Evolutionary conservation across 129 eudicot genomes (phyloP), one percentile per base, ranked within the genome.

Genomic region (Escallonia herrerae): DNA sequence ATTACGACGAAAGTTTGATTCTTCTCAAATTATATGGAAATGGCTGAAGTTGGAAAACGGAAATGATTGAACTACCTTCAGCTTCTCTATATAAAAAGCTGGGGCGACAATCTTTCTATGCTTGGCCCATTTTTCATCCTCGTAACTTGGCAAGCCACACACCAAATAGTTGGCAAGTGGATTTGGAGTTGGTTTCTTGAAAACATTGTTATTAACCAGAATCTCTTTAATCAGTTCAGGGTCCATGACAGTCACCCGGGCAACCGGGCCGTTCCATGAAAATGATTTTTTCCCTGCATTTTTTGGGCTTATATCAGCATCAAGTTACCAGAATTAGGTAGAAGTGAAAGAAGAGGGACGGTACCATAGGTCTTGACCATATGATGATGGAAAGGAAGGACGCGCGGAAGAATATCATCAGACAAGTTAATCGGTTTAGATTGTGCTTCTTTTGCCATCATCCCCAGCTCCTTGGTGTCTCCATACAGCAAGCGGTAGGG

Each of bases 81-180:
- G 56, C 64, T 80, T 87, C 15, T 84, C 87, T 43, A 73, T 64
- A 56, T 80, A 70, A 66, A 88, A 79, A 48, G 93, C 93, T 2
- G 96, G 96, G 60, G 81, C 82, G 47, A 88, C 41, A 65, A 88
- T 76, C 68, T 76, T 84, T 47, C 96, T 83, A 66, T 85, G 96
- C 40, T 82, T 84, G 50, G 77, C 84, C 96, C 96, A 88, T 70
- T 88, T 88, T 61, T 84, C 79, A 69, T 64, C 93, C 58, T 85
- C 96, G 6, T 69, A 82, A 64, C 82, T 79, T 0, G 86, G 15
- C 58, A 89, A 39, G 5, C 96, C 96, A 3, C 72, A 67, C 13
- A 80, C 81, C 2, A 89, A 70, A 51, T 63, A 72, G 67, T 65
- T 76, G 53, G 76, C 74, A 2, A 85, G 69, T 3, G 96, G 96